Percentiles rank a stretch among this genome's conserved stretches.
These are phyloP conservation scores for Tulasnella sp. DNA, from an alignment of 768 basidiomycete species.

Conservation along the genomic window DNA sequence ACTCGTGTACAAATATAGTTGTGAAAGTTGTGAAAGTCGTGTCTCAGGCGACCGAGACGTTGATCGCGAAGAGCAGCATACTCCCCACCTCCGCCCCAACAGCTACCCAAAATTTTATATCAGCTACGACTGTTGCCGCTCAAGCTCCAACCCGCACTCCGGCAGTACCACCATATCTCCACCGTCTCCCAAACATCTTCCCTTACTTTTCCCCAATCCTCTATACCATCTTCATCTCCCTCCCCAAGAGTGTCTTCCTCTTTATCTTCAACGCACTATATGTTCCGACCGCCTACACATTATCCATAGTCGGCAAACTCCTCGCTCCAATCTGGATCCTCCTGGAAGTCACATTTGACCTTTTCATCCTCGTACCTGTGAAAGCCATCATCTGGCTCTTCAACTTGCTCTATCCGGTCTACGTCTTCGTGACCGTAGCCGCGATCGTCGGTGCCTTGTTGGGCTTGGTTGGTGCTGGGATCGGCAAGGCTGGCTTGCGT, in stretches of 20 bases:
- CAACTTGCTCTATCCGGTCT: conserved; percentile 42
- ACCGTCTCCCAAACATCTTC: conserved; percentile 12
- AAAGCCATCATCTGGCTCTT: conserved; percentile 30
- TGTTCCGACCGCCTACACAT: not conserved
- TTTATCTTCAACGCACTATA: not conserved
- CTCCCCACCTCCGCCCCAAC: not conserved
- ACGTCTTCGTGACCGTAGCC: conserved; percentile 46
- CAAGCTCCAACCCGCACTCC: not conserved
- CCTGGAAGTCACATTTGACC: conserved; percentile 32
- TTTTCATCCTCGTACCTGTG: conserved; percentile 40
- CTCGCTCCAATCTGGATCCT: conserved; percentile 41
- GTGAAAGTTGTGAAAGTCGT: not conserved
- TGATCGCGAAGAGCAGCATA: not conserved
- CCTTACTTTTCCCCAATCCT: conserved; percentile 20
- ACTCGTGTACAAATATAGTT: no score
- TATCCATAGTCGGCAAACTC: conserved; percentile 26
- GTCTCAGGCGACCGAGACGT: not conserved
- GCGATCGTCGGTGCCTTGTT: conserved; percentile 41
- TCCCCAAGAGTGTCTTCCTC: not conserved
- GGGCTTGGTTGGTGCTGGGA: conserved; percentile 32
- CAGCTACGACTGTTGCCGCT: not conserved
- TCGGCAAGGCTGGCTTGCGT: not conserved
- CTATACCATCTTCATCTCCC: conserved; percentile 20
- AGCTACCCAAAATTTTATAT: not conserved
- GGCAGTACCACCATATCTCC: not conserved